Base-by-base conservation (phyloP, 768 basidiomycete genomes). In the Boletus vermiculosoides region DNA sequence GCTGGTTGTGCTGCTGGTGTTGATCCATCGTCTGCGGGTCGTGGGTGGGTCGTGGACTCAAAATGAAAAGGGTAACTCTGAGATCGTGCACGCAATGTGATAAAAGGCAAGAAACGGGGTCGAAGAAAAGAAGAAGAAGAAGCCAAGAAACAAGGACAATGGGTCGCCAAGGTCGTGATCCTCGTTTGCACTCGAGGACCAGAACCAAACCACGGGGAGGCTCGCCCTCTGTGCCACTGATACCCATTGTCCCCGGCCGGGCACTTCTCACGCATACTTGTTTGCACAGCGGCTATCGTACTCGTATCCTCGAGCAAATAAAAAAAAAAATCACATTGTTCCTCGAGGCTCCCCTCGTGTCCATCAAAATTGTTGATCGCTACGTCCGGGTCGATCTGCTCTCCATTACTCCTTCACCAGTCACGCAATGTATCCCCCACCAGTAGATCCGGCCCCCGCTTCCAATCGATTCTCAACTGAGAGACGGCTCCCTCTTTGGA, bases 1-100 rank as follows among this genome's bases (percentile, higher is more conserved):
- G 71, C 34, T 74, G 79, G 61, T 76, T 72, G 54, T 79, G 77
- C 57, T 76, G 70, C 40, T 72, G 72, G 58, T 71, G 70, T 50
- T 76, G 75, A 62, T 79, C 70, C 70, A 78, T 66, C 71, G 78
- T 60, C 78, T 80, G 64, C 31, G 78, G 64, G 69, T 66, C 63
- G 68, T 62, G 70, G 64, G 61, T 63, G 70, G 67, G 62, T 72
- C 69, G 70, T 72, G 65, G 68, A 63, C 66, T 71, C 50, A 51
- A 66, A 66, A 71, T 67, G 66, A 72, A 71, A 67, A 67, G 71
- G 74, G 65, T 62, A 73, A 68, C 56, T 53, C 53, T 54, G 60
- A 63, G 63, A 71, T 67, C 66, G 72, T 70, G 67, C 64, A 77
- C 56, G 64, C 62, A 70, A 72, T 59, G 67, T 69, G 63, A 60